Percentiles rank a stretch among this genome's conserved stretches.
Conservation (phyloP, 1,139 yeast species). For the Blastobotrys illinoisensis region DNA sequence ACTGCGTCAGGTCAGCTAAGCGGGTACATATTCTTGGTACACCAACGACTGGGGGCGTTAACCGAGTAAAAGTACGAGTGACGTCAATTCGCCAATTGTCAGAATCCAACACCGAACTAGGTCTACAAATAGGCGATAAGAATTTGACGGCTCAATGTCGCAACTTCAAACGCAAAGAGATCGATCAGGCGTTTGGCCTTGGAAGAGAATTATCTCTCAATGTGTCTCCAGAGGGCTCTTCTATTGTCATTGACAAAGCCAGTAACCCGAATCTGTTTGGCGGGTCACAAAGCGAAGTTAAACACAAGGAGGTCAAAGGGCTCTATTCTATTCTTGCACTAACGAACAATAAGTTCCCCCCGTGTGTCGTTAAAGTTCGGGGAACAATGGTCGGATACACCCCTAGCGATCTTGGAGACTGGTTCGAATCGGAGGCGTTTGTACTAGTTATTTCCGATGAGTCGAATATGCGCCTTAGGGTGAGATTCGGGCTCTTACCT, state of each 20-base stretch:
- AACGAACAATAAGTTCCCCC: neutral
- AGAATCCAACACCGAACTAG: neutral
- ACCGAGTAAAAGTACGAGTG: neutral
- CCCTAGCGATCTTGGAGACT: neutral
- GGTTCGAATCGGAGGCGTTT: neutral
- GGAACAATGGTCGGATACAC: neutral
- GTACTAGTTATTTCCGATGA: neutral
- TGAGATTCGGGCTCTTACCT: neutral
- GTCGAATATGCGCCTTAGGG: neutral
- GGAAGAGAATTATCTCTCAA: neutral
- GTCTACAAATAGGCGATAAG: neutral
- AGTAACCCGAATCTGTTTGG: neutral
- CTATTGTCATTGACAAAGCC: neutral
- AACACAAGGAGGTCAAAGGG: neutral
- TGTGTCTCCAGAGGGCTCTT: neutral
- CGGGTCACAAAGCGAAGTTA: neutral
- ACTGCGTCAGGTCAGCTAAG: neutral
- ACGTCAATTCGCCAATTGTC: neutral
- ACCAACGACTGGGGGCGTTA: neutral
- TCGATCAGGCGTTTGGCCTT: neutral
- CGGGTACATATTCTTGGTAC: neutral
- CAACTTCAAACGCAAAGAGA: neutral
- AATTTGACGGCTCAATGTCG: neutral
- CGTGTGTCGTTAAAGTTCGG: neutral
- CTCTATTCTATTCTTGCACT: neutral